A percentile compares a stretch with the other conserved stretches of the same genome.
phyloP scores from a whole-genome alignment of 2,329 filamentous ascomycete genomes.

The Purpureocillium lavendulum region DNA sequence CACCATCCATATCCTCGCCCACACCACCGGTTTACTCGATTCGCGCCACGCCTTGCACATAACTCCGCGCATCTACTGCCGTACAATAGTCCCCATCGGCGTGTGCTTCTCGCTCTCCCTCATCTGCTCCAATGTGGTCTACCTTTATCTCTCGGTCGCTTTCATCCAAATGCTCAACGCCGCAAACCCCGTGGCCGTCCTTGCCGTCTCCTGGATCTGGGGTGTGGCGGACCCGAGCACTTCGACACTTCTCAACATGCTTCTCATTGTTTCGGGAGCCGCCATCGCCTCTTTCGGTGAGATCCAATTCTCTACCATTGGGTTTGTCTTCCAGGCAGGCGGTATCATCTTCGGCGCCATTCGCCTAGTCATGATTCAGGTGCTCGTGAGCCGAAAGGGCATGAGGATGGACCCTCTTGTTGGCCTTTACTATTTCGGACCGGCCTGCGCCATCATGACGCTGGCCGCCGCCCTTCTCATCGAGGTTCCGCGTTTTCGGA shows the following conservation, averaged over 20 bases:
- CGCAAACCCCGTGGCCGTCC: conserved; percentile 55
- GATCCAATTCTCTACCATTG: conserved; percentile 56
- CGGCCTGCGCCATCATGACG: conserved; percentile 76
- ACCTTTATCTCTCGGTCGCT: conserved; percentile 56
- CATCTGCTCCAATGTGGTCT: conserved; percentile 57
- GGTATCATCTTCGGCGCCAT: conserved; percentile 74
- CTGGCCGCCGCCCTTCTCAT: conserved; percentile 56
- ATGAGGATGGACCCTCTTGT: conserved; percentile 83
- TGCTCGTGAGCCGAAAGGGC: conserved; percentile 65
- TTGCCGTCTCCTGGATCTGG: conserved; percentile 53
- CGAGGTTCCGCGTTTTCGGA: conserved; percentile 57
- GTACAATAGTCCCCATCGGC: conserved; percentile 56
- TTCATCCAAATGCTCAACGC: conserved; percentile 67
- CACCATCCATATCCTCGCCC: conserved; percentile 56
- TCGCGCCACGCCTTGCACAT: conserved; percentile 52
- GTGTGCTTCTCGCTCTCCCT: conserved; percentile 56
- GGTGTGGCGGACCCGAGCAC: conserved; percentile 36
- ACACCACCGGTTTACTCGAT: conserved; percentile 53
- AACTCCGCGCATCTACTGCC: conserved; percentile 49
- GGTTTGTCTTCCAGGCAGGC: conserved; percentile 60
- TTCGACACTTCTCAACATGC: conserved; percentile 34
- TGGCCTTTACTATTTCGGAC: conserved; percentile 81
- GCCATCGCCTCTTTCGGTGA: conserved; percentile 48
- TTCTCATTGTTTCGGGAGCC: conserved; percentile 43
- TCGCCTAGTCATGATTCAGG: conserved; percentile 76